phyloP scores from a whole-genome alignment of 768 basidiomycete species.

The Podaxis sp. region DNA sequence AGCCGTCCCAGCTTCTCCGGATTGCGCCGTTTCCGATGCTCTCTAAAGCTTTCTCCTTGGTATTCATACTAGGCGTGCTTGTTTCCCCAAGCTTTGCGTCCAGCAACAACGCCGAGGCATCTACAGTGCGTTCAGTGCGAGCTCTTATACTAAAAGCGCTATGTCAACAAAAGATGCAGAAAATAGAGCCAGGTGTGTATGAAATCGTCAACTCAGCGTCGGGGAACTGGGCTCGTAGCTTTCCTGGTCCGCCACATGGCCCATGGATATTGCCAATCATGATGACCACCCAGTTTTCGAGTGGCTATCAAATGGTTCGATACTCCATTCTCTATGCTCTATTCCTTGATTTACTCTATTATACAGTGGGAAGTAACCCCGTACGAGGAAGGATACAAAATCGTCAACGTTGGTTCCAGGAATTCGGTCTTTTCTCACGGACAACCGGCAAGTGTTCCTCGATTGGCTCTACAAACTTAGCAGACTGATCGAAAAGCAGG shows the following conservation, averaged over 20 bases:
- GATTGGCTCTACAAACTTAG: no score
- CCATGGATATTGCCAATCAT: constrained; percentile 2
- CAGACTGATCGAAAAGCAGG: background rate
- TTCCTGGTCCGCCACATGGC: constrained; percentile 8
- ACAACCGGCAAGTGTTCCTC: background rate
- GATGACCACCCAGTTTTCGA: background rate
- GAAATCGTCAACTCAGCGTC: constrained; percentile 1
- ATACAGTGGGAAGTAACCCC: constrained; percentile 3
- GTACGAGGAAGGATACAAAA: constrained; percentile 10
- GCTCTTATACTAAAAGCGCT: no score
- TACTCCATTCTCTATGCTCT: background rate
- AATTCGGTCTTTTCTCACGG: background rate
- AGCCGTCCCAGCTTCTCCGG: no score
- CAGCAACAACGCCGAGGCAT: background rate
- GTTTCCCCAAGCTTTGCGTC: background rate
- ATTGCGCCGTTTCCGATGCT: background rate
- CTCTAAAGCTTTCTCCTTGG: background rate
- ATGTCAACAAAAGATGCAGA: background rate
- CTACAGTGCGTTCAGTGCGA: background rate
- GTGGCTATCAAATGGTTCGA: constrained; percentile 2
- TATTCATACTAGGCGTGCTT: background rate
- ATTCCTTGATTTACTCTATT: background rate
- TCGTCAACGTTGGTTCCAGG: background rate
- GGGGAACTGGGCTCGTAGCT: background rate
- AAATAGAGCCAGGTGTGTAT: constrained; percentile 1